Base-by-base conservation (phyloP, 495 filamentous ascomycete genomes). In the Arthonia radiata region DNA sequence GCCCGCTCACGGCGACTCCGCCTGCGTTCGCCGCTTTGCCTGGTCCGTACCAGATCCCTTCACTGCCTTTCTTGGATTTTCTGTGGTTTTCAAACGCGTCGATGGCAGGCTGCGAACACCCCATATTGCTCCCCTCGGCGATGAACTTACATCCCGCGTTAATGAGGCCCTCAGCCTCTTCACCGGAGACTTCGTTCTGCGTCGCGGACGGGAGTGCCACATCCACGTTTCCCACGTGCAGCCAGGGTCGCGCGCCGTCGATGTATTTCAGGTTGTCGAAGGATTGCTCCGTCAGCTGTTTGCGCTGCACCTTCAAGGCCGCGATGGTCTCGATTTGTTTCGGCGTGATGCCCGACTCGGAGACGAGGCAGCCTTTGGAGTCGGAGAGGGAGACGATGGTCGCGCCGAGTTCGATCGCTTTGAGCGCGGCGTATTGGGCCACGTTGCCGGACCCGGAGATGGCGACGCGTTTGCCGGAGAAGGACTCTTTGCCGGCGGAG, bases 101-200 rank as follows among this genome's bases (percentile, higher is more conserved):
- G 50, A 97, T 93, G 37, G 86, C 86, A 33, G 73, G 80, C 55
- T 83, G 81, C 25, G 82, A 90, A 57, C 79, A 93, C 29, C 86
- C 86, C 83, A 97, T 97, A 61, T 97, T 97, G 53, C 73, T 82
- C 15, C 86, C 86, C 54, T 97, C 86, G 31, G 86, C 86, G 40
- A 94, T 67, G 61, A 83, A 92, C 47, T 69, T 67, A 37, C 57
- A 59, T 35, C 86, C 86, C 32, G 55, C 59, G 29, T 59, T 61
- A 30, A 93, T 67, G 18, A 97, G 61, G 12, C 62, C 67, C 52
- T 75, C 54, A 27, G 81, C 86, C 54, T 97, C 86, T 44, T 83
- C 76, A 40, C 68, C 66, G 43, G 57, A 72, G 37, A 97, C 80
- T 50, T 97, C 86, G 59, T 97, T 97, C 61, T 97, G 86, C 34